These are phyloP conservation scores for Oidiodendron maius DNA, from an alignment of 495 filamentous ascomycete genomes.

Conservation along the genomic window DNA sequence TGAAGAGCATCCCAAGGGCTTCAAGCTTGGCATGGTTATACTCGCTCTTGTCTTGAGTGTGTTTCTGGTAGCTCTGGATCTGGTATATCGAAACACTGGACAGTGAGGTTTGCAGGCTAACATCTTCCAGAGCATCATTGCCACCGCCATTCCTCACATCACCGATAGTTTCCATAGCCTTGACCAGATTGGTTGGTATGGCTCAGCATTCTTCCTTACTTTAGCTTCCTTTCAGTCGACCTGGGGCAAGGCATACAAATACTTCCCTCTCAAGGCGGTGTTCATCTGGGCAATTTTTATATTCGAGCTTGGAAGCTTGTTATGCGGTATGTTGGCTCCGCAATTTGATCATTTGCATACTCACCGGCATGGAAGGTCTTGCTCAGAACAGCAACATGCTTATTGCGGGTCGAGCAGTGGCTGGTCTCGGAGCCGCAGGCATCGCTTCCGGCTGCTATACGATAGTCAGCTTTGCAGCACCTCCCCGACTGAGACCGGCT, in stretches of 20 bases:
- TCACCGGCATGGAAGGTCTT: conserved; percentile 16
- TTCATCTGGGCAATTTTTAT: conserved; percentile 39
- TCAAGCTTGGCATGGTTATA: conserved; percentile 37
- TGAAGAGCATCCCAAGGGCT: conserved; percentile 33
- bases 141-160: conserved; percentile 41
- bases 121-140: conserved; percentile 45
- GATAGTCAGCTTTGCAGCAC: conserved; percentile 38
- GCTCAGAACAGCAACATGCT: conserved; percentile 42
- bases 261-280: conserved; percentile 35
- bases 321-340: conserved; percentile 44
- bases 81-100: not conserved
- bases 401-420: conserved; percentile 50
- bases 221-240: conserved; percentile 37
- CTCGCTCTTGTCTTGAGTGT: conserved; percentile 39
- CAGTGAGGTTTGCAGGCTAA: not conserved
- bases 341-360: not conserved
- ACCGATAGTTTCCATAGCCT: conserved; percentile 36
- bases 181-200: too few species aligned
- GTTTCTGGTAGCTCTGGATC: conserved; percentile 56
- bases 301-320: conserved; percentile 46
- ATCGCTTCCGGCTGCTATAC: conserved; percentile 46
- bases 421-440: conserved; percentile 43
- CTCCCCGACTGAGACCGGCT: conserved; percentile 34
- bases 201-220: conserved; percentile 34
- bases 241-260: conserved; percentile 40